Percentiles rank a stretch among this genome's conserved stretches.
These are phyloP conservation scores for Schrenkiella parvula DNA, from an alignment of 345 rosid genomes.

Conservation along the genomic window DNA sequence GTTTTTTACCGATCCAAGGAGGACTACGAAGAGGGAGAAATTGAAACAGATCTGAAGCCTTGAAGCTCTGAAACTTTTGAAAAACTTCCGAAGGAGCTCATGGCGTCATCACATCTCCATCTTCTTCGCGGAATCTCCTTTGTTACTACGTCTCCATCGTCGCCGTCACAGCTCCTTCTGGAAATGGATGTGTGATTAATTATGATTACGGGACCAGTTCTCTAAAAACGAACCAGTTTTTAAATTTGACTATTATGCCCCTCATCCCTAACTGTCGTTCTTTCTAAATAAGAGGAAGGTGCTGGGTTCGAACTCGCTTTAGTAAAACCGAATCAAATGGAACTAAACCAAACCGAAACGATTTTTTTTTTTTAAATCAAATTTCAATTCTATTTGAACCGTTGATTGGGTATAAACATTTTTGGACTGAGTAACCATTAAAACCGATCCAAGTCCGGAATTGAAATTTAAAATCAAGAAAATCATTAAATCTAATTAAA, in stretches of 20 bases:
- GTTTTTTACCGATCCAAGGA: not conserved
- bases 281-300: not conserved
- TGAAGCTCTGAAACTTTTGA: not conserved
- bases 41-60: slow-evolving; percentile 6
- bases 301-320: not conserved
- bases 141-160: slow-evolving; percentile 9
- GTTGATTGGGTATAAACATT: no score
- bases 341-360: not conserved
- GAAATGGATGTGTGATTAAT: not conserved
- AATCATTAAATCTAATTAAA: no score
- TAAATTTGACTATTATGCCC: slow-evolving; percentile 4
- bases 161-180: slow-evolving; percentile 10
- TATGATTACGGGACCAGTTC: not conserved
- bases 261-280: not conserved
- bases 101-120: not conserved
- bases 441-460: no score
- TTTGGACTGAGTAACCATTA: no score
- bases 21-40: not conserved
- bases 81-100: not conserved
- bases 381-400: no score
- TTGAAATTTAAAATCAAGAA: no score
- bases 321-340: no score
- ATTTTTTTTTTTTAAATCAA: no score
- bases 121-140: not conserved
- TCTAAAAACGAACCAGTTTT: slow-evolving; percentile 4